A percentile compares a stretch with the other conserved stretches of the same genome.
Evolutionary conservation across 225 moss, liverwort and hornwort species (phyloP).

Genomic region (Climacium dendroides): DNA sequence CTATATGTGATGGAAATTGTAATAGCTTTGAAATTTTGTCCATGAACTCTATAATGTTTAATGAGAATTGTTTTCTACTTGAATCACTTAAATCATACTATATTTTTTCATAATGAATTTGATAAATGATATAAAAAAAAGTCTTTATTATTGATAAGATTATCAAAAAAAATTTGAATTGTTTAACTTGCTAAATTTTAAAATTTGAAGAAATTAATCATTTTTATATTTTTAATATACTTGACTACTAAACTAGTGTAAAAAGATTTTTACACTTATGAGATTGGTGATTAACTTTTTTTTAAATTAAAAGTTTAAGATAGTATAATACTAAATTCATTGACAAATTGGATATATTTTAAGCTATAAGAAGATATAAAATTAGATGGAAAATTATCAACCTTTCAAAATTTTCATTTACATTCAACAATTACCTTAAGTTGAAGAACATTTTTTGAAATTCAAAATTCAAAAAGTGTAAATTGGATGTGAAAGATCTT

Average conservation of each 20-base stretch:
- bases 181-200: background rate
- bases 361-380: background rate
- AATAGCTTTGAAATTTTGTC: background rate
- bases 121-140: background rate
- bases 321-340: background rate
- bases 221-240: background rate
- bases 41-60: background rate
- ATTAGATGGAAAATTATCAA: background rate
- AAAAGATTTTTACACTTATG: background rate
- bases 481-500: background rate
- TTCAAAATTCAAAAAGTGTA: background rate
- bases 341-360: background rate
- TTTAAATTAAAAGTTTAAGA: background rate
- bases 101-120: background rate
- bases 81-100: background rate
- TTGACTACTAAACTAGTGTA: too few species aligned
- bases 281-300: background rate
- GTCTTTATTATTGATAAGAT: background rate
- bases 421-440: background rate
- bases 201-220: background rate
- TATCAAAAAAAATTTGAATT: background rate
- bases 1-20: background rate
- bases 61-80: background rate
- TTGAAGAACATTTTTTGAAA: background rate
- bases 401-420: background rate